Percentiles rank a stretch among this genome's conserved stretches.
Evolutionary conservation across 805 yeast species (phyloP).

Genomic region (Metschnikowia aberdeeniae): DNA sequence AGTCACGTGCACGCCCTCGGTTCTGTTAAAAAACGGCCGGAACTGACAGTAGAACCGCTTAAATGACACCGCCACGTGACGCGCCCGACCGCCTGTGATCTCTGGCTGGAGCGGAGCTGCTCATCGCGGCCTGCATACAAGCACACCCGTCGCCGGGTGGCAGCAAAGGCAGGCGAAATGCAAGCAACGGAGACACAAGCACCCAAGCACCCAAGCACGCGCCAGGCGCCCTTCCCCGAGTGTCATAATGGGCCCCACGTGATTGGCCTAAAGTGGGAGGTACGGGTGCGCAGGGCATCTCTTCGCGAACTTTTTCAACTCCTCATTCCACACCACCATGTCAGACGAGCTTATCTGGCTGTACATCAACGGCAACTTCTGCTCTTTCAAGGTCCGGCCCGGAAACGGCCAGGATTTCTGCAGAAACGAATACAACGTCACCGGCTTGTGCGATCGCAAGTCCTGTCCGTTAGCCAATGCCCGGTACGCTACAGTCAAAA

Average conservation of each 20-base stretch:
- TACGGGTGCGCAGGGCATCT: conserved; percentile 9
- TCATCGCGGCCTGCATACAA: no score
- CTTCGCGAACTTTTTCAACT: conserved; percentile 2
- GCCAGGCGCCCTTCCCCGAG: no score
- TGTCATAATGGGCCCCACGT: not conserved
- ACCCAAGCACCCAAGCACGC: no score
- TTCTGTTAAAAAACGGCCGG: no score
- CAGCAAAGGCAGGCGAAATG: no score
- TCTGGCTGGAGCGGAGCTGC: no score
- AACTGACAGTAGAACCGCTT: no score
- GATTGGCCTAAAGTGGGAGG: not conserved
- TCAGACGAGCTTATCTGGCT: conserved; percentile 91
- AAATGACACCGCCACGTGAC: no score
- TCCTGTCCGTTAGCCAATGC: conserved; percentile 97
- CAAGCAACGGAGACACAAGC: no score
- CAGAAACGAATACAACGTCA: conserved; percentile 92
- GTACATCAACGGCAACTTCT: conserved; percentile 90
- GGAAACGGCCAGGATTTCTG: conserved; percentile 90
- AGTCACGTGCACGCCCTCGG: no score
- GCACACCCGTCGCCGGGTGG: no score
- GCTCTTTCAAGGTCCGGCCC: conserved; percentile 89
- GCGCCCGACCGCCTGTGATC: no score
- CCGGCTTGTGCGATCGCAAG: conserved; percentile 88
- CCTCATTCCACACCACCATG: conserved; percentile 34
- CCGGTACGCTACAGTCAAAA: conserved; percentile 82